Evolutionary conservation across 345 rosid species (phyloP).

Genomic region (Populus davidiana): DNA sequence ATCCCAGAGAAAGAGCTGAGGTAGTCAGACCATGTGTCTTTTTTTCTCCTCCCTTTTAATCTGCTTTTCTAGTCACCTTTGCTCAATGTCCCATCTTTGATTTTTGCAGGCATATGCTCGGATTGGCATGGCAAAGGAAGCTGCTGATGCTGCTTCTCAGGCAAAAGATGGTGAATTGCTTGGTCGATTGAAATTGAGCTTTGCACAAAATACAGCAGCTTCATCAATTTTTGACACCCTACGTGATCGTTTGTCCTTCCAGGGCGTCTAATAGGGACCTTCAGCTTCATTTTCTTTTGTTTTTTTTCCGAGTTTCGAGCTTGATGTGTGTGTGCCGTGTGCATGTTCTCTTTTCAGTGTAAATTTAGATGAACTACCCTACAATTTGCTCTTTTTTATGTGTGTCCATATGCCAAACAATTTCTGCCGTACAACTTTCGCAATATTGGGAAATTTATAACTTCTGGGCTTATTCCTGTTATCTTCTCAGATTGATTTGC

Average conservation of each 20-base stretch:
- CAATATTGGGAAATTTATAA: no score
- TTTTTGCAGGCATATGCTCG: constrained; percentile 76
- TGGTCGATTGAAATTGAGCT: constrained; percentile 74
- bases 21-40: constrained; percentile 29
- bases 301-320: not conserved
- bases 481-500: no score
- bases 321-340: constrained; percentile 9
- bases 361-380: not conserved
- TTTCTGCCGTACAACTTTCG: no score
- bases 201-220: constrained; percentile 78
- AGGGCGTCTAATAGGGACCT: constrained; percentile 47
- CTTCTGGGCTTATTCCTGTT: no score
- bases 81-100: not conserved
- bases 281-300: not conserved
- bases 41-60: not conserved
- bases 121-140: constrained; percentile 97
- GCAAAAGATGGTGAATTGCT: constrained; percentile 93
- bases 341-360: not conserved
- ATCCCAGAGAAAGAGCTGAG: constrained; percentile 93
- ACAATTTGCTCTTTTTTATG: not conserved
- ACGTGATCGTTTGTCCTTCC: constrained; percentile 76
- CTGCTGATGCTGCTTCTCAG: constrained; percentile 94
- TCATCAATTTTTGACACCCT: constrained; percentile 85
- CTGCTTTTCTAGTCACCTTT: not conserved
- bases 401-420: no score